phyloP scores from a whole-genome alignment of 1,284 basidiomycete species.

The Entoloma clypeatum region DNA sequence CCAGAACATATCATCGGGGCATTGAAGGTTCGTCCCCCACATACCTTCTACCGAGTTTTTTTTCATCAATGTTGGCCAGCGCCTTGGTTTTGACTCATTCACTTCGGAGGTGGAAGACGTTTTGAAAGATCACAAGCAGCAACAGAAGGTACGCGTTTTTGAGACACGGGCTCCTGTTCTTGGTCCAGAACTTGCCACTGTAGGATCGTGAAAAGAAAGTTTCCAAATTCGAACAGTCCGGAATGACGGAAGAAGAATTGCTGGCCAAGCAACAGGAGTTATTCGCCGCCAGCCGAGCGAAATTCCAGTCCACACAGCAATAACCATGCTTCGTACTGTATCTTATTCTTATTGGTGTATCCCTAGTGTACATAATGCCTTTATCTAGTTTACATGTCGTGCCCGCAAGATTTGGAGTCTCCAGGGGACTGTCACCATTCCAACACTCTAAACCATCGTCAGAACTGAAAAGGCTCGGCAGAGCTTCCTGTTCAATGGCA shows the following conservation, averaged over 20 bases:
- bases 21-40: conserved; percentile 62
- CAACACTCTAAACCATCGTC: conserved; percentile 42
- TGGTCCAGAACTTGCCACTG: conserved; percentile 13
- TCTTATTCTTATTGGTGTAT: conserved; percentile 30
- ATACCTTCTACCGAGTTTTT: conserved; percentile 6
- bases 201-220: conserved; percentile 86
- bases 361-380: conserved; percentile 33
- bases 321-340: conserved; percentile 26
- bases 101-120: conserved; percentile 89
- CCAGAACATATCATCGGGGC: conserved; percentile 96
- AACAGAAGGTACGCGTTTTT: conserved; percentile 70
- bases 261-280: conserved; percentile 84
- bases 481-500: conserved; percentile 76
- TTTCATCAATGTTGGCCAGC: conserved; percentile 37
- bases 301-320: conserved; percentile 56
- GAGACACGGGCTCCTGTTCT: background rate
- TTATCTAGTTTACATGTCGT: conserved; percentile 26
- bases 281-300: conserved; percentile 85
- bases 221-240: conserved; percentile 86
- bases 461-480: conserved; percentile 47
- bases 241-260: conserved; percentile 89
- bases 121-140: conserved; percentile 91
- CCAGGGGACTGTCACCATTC: conserved; percentile 65
- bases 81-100: conserved; percentile 88
- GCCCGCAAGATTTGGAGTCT: conserved; percentile 50